Base-by-base conservation (phyloP, 169 alveolate species). In the Plasmodium knowlesi region DNA sequence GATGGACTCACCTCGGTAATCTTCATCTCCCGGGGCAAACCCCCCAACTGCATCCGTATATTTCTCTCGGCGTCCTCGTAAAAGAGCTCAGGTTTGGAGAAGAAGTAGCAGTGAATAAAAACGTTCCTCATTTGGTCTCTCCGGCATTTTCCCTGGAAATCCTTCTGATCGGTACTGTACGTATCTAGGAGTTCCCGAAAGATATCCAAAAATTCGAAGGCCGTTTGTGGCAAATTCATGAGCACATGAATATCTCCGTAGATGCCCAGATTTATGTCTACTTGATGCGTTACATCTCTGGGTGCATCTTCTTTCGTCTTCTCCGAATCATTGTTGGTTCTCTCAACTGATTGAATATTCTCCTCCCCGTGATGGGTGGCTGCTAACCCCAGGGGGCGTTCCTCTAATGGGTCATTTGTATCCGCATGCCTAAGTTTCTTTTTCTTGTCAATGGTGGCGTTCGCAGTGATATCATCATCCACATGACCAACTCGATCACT, bases 201-300 rank as follows among this genome's bases (percentile, higher is more conserved):
- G 32, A 46, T 93, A 97, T 98, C 98, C 70, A 98, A 95, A 92
- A 97, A 98, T 50, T 97, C 98, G 41, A 97, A 91, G 14, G 99
- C 98, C 67, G 95, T 95, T 94, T 97, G 97, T 6, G 99, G 99
- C 74, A 98, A 93, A 94, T 98, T 98, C 99, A 98, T 98, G 83
- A 97, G 89, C 82, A 97, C 96, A 73, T 98, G 99, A 43, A 96
- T 94, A 54, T 95, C 97, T 78, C 94, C 96, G 61, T 91, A 88
- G 83, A 84, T 79, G 43, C 30, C 9, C 0, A 96, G 95, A 19
- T 95, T 95, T 57, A 86, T 94, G 53, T 93, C 95, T 73, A 94
- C 95, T 53, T 86, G 22, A 70, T 72, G 92, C 41, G 71, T 89
- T 82, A 78, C 74, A 22, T 74, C 46, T 19, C 80, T 9, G 4